A percentile compares a stretch with the other conserved stretches of the same genome.
Conservation (phyloP, 495 filamentous ascomycete species). For the Hypoxylon fuscum region DNA sequence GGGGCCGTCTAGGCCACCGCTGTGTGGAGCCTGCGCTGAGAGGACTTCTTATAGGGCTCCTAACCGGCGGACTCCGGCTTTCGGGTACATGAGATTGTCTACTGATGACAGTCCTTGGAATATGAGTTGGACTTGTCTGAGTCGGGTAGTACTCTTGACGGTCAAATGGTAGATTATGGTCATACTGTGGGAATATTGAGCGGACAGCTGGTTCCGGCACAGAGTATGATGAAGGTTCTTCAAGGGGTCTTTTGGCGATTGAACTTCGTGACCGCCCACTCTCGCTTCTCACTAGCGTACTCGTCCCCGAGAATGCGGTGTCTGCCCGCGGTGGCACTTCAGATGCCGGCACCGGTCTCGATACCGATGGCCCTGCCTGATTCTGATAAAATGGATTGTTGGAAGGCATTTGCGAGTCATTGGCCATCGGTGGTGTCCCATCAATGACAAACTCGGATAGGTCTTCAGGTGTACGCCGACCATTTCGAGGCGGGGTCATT, state of each 20-base stretch:
- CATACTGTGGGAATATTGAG: constrained; percentile 83
- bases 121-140: constrained; percentile 60
- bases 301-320: constrained; percentile 61
- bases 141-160: constrained; percentile 76
- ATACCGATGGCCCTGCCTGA: constrained; percentile 49
- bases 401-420: constrained; percentile 27
- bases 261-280: constrained; percentile 58
- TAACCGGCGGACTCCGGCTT: constrained; percentile 37
- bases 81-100: constrained; percentile 63
- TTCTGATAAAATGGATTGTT: constrained; percentile 41
- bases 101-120: constrained; percentile 65
- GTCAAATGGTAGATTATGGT: constrained; percentile 72
- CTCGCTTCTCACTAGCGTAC: constrained; percentile 58
- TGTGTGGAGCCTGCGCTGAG: constrained; percentile 42
- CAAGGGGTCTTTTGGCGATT: constrained; percentile 56
- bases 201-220: constrained; percentile 51
- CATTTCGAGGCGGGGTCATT: constrained; percentile 44
- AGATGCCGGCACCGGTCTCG: constrained; percentile 45
- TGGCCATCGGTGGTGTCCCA: constrained; percentile 38
- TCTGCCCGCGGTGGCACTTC: constrained; percentile 55
- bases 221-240: constrained; percentile 42
- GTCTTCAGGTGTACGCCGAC: constrained; percentile 46
- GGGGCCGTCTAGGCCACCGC: constrained; percentile 48
- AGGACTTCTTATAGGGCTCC: constrained; percentile 44
- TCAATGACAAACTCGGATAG: constrained; percentile 48